phyloP scores from a whole-genome alignment of 139 green algal genomes.

The Tetraselmis chui region DNA sequence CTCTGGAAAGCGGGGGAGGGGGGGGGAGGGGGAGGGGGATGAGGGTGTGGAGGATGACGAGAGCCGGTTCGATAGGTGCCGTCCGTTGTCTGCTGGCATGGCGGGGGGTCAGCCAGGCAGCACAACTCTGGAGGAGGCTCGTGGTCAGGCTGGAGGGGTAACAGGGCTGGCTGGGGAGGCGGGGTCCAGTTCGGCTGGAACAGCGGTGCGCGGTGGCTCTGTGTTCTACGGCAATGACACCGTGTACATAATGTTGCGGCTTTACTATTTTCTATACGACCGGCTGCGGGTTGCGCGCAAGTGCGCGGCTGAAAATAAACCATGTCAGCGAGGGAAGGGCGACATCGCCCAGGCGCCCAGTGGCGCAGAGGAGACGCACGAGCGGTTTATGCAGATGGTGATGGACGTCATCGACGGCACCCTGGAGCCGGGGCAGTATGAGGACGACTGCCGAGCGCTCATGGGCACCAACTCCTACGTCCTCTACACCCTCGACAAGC shows the following conservation, averaged over 20 bases:
- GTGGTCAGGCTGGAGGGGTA: neutral
- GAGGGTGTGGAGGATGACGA: conserved; percentile 14
- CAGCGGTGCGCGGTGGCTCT: conserved; percentile 15
- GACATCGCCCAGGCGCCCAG: neutral
- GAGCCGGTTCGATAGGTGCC: conserved; percentile 26
- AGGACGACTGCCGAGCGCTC: conserved; percentile 63
- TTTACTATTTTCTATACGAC: conserved; percentile 83
- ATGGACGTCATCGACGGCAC: conserved; percentile 51
- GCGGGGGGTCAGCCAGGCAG: neutral
- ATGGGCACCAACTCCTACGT: conserved; percentile 84
- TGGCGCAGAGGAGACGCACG: conserved; percentile 4
- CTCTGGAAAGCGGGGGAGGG: conserved; percentile 7
- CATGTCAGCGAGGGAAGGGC: neutral
- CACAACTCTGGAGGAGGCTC: neutral
- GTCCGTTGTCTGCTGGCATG: conserved; percentile 23
- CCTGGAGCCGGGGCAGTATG: conserved; percentile 54
- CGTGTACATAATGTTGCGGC: conserved; percentile 87
- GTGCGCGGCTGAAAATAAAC: conserved; percentile 22
- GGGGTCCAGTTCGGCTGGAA: neutral
- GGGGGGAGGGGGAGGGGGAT: conserved; percentile 14
- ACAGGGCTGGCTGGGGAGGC: neutral
- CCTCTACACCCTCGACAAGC: conserved; percentile 94
- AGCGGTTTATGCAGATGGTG: conserved; percentile 48
- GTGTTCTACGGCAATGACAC: conserved; percentile 86
- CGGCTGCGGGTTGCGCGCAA: conserved; percentile 38